These are phyloP conservation scores for Mucor velutinosus DNA, from an alignment of 371 early-diverging fungal species.

Conservation along the genomic window DNA sequence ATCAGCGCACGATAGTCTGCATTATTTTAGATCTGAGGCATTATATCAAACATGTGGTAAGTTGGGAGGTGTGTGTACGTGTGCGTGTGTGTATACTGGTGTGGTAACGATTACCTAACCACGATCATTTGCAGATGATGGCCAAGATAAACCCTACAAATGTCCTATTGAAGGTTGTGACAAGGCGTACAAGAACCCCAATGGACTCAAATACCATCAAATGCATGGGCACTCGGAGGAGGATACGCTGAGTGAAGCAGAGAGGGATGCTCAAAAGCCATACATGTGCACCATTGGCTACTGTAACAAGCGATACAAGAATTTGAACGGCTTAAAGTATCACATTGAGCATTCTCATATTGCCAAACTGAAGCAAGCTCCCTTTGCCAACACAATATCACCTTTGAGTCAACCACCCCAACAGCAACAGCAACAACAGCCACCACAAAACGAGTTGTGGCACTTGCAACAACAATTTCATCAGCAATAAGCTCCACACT, in stretches of 20 bases:
- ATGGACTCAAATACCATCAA: slow-evolving; percentile 95
- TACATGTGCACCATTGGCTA: slow-evolving; percentile 43
- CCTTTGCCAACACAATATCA: neutral
- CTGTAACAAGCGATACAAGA: slow-evolving; percentile 50
- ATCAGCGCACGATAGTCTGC: slow-evolving; percentile 2
- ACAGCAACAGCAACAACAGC: neutral
- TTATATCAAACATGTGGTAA: slow-evolving; percentile 33
- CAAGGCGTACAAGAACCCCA: slow-evolving; percentile 96
- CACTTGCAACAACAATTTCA: neutral
- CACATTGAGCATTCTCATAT: slow-evolving; percentile 86
- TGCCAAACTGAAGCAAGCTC: slow-evolving; percentile 25
- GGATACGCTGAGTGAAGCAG: slow-evolving; percentile 46
- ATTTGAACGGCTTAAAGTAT: slow-evolving; percentile 95
- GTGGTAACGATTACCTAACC: neutral
- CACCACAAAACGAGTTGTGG: neutral
- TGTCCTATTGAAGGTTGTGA: slow-evolving; percentile 72
- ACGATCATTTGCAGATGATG: slow-evolving; percentile 12
- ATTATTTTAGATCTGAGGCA: slow-evolving; percentile 26
- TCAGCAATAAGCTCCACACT: neutral
- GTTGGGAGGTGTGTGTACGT: neutral
- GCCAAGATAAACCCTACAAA: slow-evolving; percentile 35
- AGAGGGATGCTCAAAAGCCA: slow-evolving; percentile 70
- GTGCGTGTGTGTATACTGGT: neutral
- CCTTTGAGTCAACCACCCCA: neutral
- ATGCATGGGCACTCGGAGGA: slow-evolving; percentile 75